These are phyloP conservation scores for Suillus weaverae DNA, from an alignment of 768 basidiomycete species.

Conservation along the genomic window DNA sequence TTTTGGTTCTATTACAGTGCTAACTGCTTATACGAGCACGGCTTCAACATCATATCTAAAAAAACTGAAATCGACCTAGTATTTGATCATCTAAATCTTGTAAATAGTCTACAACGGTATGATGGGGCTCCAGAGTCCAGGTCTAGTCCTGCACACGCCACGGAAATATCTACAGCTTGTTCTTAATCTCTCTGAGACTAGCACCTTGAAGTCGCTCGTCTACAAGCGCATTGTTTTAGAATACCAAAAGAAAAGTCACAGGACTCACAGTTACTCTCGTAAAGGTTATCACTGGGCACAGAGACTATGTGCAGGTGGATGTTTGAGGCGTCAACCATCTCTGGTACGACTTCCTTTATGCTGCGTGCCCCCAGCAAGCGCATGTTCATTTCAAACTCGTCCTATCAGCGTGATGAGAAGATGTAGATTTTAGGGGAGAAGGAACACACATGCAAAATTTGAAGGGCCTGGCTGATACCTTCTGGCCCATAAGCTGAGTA, in stretches of 20 bases:
- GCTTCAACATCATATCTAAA: background rate
- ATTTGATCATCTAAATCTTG: too few species aligned
- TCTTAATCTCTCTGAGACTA: constrained; percentile 19
- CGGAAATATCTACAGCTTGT: constrained; percentile 15
- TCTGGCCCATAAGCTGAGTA: constrained; percentile 83
- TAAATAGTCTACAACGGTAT: background rate
- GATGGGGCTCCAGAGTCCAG: background rate
- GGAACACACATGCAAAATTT: constrained; percentile 62
- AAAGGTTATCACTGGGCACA: constrained; percentile 31
- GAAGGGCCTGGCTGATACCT: constrained; percentile 77
- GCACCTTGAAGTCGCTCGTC: constrained; percentile 33
- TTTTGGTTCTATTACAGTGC: background rate
- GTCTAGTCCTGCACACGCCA: background rate
- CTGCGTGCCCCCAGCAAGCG: constrained; percentile 81
- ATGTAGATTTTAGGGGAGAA: background rate
- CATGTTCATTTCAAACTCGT: constrained; percentile 96
- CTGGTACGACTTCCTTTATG: constrained; percentile 71
- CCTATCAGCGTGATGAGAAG: constrained; percentile 42
- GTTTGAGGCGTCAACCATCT: constrained; percentile 73
- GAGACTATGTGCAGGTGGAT: constrained; percentile 30
- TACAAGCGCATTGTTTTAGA: constrained; percentile 10
- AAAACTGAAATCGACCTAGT: background rate
- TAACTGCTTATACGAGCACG: background rate
- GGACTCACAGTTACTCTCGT: constrained; percentile 33
- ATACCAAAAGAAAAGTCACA: background rate